phyloP scores from a whole-genome alignment of 805 yeast genomes.

The Candida tallmaniae region DNA sequence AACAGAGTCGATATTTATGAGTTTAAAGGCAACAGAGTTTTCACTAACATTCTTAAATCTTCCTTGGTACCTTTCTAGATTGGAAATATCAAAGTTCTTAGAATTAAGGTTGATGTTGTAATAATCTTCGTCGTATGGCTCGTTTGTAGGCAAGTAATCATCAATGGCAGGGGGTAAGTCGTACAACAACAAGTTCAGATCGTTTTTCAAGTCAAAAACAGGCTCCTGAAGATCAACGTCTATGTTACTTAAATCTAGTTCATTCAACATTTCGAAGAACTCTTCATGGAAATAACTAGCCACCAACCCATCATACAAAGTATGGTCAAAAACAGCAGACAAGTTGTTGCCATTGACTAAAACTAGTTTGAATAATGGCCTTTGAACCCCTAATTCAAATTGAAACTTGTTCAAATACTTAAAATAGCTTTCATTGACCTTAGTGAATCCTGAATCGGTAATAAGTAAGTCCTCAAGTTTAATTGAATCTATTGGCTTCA shows the following conservation, averaged over 20 bases:
- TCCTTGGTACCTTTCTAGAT: slow-evolving; percentile 9
- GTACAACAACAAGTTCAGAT: slow-evolving; percentile 15
- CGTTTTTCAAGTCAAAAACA: slow-evolving; percentile 20
- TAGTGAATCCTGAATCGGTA: slow-evolving; percentile 13
- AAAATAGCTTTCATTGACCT: slow-evolving; percentile 26
- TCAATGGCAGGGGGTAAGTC: slow-evolving; percentile 36
- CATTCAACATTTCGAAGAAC: slow-evolving; percentile 16
- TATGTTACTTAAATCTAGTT: slow-evolving; percentile 2
- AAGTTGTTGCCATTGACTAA: slow-evolving; percentile 19
- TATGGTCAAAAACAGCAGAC: slow-evolving; percentile 30
- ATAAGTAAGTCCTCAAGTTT: slow-evolving; percentile 22
- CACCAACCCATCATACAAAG: slow-evolving; percentile 36
- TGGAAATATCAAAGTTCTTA: slow-evolving; percentile 4
- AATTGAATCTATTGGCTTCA: slow-evolving; percentile 21
- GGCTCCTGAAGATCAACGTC: slow-evolving; percentile 10
- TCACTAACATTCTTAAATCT: slow-evolving; percentile 6
- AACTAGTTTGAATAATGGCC: slow-evolving; percentile 26
- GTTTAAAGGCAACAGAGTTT: slow-evolving; percentile 7
- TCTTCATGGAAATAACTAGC: slow-evolving; percentile 32
- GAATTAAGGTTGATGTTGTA: slow-evolving; percentile 16
- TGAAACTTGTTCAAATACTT: slow-evolving; percentile 15
- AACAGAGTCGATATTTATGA: slow-evolving; percentile 21
- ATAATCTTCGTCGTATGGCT: slow-evolving; percentile 24
- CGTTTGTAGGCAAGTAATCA: slow-evolving; percentile 20
- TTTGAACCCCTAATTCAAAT: slow-evolving; percentile 19